Percentiles rank a stretch among this genome's conserved stretches.
Conservation (phyloP, 2,329 filamentous ascomycete species). For the Fusarium chuoi region DNA sequence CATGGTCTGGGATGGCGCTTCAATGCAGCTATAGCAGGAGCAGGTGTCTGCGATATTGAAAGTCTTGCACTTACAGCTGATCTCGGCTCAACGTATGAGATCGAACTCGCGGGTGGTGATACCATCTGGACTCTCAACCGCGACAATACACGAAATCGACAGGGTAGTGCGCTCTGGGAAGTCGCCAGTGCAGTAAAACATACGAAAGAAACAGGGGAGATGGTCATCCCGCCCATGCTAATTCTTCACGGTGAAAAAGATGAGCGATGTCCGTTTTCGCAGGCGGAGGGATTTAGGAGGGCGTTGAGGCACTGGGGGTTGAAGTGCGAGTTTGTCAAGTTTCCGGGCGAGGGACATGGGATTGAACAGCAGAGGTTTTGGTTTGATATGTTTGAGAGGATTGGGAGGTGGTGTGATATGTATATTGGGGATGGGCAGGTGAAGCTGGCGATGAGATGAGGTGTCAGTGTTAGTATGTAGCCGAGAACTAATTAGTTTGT, state of each 20-base stretch:
- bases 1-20: conserved; percentile 50
- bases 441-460: not conserved
- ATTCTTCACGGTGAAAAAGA: conserved; percentile 28
- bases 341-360: conserved; percentile 9
- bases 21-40: conserved; percentile 49
- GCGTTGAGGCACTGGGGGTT: conserved; percentile 9
- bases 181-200: not conserved
- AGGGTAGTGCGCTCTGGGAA: conserved; percentile 33
- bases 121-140: conserved; percentile 8
- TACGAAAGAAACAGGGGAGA: not conserved
- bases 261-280: conserved; percentile 27
- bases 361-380: conserved; percentile 20
- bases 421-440: conserved; percentile 5
- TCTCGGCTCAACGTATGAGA: conserved; percentile 19
- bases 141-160: conserved; percentile 19
- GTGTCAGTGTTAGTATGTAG: accelerated
- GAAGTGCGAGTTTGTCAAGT: conserved; percentile 24
- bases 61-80: conserved; percentile 47
- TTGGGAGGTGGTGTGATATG: conserved; percentile 16
- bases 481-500: accelerated
- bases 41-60: conserved; percentile 51
- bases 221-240: conserved; percentile 17
- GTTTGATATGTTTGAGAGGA: conserved; percentile 33
- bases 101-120: conserved; percentile 16
- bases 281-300: conserved; percentile 17